phyloP scores from a whole-genome alignment of 495 filamentous ascomycete genomes.

The Aspergillus diversus region DNA sequence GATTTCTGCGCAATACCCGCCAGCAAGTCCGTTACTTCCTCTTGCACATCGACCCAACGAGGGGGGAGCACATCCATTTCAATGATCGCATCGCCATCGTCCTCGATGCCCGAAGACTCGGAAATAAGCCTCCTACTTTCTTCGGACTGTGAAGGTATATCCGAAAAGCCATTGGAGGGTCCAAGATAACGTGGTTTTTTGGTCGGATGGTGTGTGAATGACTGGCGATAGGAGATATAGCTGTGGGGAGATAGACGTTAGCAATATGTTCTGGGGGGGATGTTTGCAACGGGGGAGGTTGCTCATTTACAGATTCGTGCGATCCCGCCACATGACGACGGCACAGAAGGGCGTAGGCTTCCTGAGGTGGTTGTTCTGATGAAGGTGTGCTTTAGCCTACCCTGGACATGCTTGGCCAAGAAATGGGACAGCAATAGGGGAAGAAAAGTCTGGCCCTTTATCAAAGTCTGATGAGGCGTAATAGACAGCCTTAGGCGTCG shows the following conservation, averaged over 20 bases:
- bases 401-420: slow-evolving; percentile 25
- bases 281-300: slow-evolving; percentile 2
- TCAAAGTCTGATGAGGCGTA: background rate
- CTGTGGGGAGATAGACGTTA: slow-evolving; percentile 48
- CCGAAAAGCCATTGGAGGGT: slow-evolving; percentile 75
- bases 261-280: background rate
- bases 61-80: slow-evolving; percentile 98
- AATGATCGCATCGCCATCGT: slow-evolving; percentile 92
- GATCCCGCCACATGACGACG: slow-evolving; percentile 87
- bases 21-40: slow-evolving; percentile 87
- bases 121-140: slow-evolving; percentile 90
- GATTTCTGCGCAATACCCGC: slow-evolving; percentile 80
- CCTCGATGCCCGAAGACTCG: slow-evolving; percentile 68
- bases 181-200: slow-evolving; percentile 76
- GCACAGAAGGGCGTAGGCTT: slow-evolving; percentile 12
- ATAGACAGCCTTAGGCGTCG: background rate
- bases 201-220: slow-evolving; percentile 90
- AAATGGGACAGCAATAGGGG: background rate
- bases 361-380: slow-evolving; percentile 27
- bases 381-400: slow-evolving; percentile 26
- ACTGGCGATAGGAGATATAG: slow-evolving; percentile 98
- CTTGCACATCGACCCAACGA: slow-evolving; percentile 92
- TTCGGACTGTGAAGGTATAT: slow-evolving; percentile 60
- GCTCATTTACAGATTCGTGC: slow-evolving; percentile 84
- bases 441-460: background rate